phyloP scores from a whole-genome alignment of 371 early-diverging fungal genomes.

The Dinochytrium kinnereticum region DNA sequence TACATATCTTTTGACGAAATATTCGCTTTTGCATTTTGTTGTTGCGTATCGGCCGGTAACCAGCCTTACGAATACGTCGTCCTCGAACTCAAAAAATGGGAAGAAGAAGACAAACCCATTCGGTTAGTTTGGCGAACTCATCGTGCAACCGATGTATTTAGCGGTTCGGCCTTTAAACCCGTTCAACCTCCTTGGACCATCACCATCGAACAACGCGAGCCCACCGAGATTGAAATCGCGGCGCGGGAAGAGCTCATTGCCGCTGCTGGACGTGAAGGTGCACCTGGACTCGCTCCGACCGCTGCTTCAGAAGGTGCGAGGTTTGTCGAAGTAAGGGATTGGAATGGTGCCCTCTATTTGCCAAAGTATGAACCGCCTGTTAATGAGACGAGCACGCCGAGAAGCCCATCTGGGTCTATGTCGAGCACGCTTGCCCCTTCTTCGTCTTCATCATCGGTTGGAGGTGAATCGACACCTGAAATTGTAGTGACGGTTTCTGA shows the following conservation, averaged over 20 bases:
- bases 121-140: neutral
- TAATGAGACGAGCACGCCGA: neutral
- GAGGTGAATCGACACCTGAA: no score
- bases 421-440: no score
- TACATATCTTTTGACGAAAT: neutral
- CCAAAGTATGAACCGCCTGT: slow-evolving; percentile 6
- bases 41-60: no score
- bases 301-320: neutral
- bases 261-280: neutral
- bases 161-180: neutral
- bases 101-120: slow-evolving; percentile 7
- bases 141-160: neutral
- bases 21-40: no score
- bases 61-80: slow-evolving; percentile 1
- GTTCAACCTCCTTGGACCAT: neutral
- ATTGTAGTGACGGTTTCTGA: no score
- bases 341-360: slow-evolving; percentile 1
- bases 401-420: neutral
- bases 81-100: neutral
- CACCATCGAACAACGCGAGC: slow-evolving; percentile 13
- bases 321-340: neutral
- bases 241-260: neutral
- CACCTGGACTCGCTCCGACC: neutral
- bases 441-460: no score
- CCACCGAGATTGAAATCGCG: neutral